Evolutionary conservation across 2,329 filamentous ascomycete species (phyloP).

Genomic region (Aspergillus glaucus): DNA sequence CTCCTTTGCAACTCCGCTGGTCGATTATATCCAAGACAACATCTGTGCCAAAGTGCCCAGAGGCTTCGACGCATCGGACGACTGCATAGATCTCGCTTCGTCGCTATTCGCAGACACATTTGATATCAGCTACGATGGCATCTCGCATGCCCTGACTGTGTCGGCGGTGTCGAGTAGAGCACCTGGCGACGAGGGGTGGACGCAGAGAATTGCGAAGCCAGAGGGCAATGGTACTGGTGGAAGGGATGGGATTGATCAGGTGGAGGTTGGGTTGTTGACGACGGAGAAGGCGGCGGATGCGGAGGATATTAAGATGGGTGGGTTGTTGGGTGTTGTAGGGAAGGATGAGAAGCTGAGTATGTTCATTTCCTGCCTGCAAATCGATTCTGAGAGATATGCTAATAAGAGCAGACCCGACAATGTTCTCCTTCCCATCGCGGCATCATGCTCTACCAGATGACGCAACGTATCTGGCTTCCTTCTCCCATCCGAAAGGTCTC

Average conservation of each 20-base stretch:
- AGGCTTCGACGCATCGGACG: conserved; percentile 41
- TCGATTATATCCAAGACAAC: conserved; percentile 46
- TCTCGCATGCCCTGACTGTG: conserved; percentile 59
- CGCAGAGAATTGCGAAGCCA: conserved; percentile 35
- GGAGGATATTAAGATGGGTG: conserved; percentile 71
- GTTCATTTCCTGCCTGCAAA: conserved; percentile 8
- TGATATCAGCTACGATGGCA: conserved; percentile 71
- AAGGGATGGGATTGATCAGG: conserved; percentile 41
- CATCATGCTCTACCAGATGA: conserved; percentile 55
- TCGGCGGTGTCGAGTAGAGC: conserved; percentile 55
- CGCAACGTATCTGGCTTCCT: conserved; percentile 55
- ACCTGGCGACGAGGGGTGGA: conserved; percentile 37
- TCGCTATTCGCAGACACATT: conserved; percentile 53
- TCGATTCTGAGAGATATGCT: conserved; percentile 2
- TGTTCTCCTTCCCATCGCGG: conserved; percentile 78
- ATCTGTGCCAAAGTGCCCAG: conserved; percentile 46
- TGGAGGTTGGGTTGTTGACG: conserved; percentile 76
- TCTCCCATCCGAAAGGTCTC: conserved; percentile 68
- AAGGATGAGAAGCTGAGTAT: conserved; percentile 62
- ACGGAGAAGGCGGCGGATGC: conserved; percentile 53
- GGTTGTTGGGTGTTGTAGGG: conserved; percentile 71
- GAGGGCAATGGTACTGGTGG: neutral
- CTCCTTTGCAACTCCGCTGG: conserved; percentile 50
- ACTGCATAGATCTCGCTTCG: conserved; percentile 28
- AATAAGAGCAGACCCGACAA: conserved; percentile 53